Percentiles rank a stretch among this genome's conserved stretches.
Evolutionary conservation across 192 early-diverging fungal genomes (phyloP).

Genomic region (Umbelopsis sp.): DNA sequence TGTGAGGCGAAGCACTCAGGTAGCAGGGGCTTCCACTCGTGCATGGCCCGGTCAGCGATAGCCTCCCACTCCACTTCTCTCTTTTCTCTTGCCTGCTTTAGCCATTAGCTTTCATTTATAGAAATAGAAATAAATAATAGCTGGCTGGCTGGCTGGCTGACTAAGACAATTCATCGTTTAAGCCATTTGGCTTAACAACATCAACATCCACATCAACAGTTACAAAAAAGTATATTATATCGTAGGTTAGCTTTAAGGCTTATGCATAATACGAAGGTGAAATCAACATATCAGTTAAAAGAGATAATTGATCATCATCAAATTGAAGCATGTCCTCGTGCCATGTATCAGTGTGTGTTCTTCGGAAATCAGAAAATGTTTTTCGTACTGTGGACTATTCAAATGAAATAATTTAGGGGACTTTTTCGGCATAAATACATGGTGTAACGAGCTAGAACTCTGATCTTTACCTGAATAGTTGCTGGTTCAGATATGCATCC

Average conservation of each 20-base stretch:
- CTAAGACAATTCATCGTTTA: neutral
- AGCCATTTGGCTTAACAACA: too few relatives aligned
- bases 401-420: neutral
- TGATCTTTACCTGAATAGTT: slow-evolving; percentile 68
- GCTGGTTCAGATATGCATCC: slow-evolving; percentile 80
- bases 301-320: slow-evolving; percentile 71
- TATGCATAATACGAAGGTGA: slow-evolving; percentile 85
- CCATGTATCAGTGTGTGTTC: slow-evolving; percentile 97
- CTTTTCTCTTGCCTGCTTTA: neutral
- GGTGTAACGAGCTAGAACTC: neutral
- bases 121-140: neutral
- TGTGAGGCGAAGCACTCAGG: too few relatives aligned
- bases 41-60: neutral
- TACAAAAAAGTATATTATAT: too few relatives aligned
- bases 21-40: neutral
- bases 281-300: slow-evolving; percentile 88
- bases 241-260: too few relatives aligned
- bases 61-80: neutral
- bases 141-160: neutral
- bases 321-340: slow-evolving; percentile 84
- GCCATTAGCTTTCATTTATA: neutral
- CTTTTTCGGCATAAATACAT: neutral
- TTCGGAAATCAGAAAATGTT: slow-evolving; percentile 89
- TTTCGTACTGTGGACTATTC: slow-evolving; percentile 74
- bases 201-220: too few relatives aligned